Evolutionary conservation across 257 asterid species (phyloP).

Genomic region (Plectranthus barbatus): DNA sequence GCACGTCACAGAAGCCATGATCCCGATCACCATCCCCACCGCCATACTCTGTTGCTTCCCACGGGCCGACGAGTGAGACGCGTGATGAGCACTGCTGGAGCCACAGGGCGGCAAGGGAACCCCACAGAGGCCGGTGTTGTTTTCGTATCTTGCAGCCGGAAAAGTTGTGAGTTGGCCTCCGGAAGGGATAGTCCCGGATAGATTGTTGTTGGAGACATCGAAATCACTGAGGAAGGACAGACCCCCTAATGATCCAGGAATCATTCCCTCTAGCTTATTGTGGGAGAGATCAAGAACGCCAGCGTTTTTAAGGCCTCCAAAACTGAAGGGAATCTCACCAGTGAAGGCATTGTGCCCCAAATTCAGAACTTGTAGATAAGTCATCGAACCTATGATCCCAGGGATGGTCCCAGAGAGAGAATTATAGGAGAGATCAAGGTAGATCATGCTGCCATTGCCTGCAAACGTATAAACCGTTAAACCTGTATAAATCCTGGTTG

Average conservation of each 20-base stretch:
- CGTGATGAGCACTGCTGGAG: conserved; percentile 16
- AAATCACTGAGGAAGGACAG: conserved; percentile 79
- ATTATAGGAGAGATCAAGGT: conserved; percentile 84
- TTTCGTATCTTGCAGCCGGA: conserved; percentile 65
- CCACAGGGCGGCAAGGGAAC: conserved; percentile 69
- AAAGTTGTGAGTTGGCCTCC: conserved; percentile 89
- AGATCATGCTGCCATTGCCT: conserved; percentile 78
- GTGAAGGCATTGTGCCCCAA: conserved; percentile 67
- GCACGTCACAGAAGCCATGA: conserved; percentile 44
- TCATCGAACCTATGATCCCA: conserved; percentile 57
- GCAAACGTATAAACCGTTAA: conserved; percentile 59
- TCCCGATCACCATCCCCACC: conserved; percentile 67
- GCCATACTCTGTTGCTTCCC: conserved; percentile 47
- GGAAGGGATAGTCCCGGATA: conserved; percentile 63
- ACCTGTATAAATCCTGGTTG: conserved; percentile 75
- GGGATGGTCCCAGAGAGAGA: conserved; percentile 61
- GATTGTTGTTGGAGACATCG: conserved; percentile 84
- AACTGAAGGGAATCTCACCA: conserved; percentile 60
- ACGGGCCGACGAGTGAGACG: conserved; percentile 9
- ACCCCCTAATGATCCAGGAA: conserved; percentile 71
- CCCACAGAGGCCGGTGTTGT: conserved; percentile 88
- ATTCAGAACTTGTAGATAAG: conserved; percentile 65
- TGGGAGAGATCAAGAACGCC: conserved; percentile 91
- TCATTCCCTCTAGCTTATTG: conserved; percentile 53
- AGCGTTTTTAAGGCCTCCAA: conserved; percentile 64